A percentile compares a stretch with the other conserved stretches of the same genome.
These are phyloP conservation scores for Sarocladium strictum DNA, from an alignment of 2,329 filamentous ascomycete genomes.

Conservation along the genomic window DNA sequence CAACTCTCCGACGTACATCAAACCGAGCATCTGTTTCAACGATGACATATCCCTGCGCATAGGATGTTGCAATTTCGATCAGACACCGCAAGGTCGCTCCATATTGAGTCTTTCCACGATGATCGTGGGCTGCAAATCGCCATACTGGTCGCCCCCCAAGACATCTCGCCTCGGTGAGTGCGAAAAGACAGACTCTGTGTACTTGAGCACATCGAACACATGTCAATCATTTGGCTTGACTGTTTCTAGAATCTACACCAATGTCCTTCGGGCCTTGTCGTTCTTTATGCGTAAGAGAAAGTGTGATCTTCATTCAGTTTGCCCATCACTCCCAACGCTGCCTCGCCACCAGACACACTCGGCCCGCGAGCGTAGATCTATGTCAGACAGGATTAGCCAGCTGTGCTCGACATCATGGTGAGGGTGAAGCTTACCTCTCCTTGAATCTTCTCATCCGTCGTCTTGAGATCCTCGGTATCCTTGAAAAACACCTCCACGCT, in stretches of 20 bases:
- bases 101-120: too few species aligned
- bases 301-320: slow-evolving; percentile 68
- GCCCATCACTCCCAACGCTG: slow-evolving; percentile 56
- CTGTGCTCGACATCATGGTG: background rate
- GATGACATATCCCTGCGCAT: background rate
- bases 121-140: too few species aligned
- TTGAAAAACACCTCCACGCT: slow-evolving; percentile 72
- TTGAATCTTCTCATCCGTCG: slow-evolving; percentile 53
- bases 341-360: slow-evolving; percentile 63
- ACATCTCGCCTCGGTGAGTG: too few species aligned
- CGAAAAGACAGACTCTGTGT: too few species aligned
- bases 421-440: slow-evolving; percentile 51
- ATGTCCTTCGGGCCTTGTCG: background rate
- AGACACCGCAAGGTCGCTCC: too few species aligned
- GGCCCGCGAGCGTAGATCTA: slow-evolving; percentile 69
- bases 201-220: too few species aligned
- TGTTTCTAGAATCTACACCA: background rate
- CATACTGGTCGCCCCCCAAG: too few species aligned
- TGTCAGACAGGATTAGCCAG: background rate
- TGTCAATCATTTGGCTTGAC: too few species aligned
- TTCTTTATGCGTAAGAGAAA: slow-evolving; percentile 43
- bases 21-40: background rate
- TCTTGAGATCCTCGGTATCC: slow-evolving; percentile 54
- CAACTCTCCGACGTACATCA: slow-evolving; percentile 6
- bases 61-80: too few species aligned